phyloP scores from a whole-genome alignment of 345 rosid species.

The Eucalyptus camaldulensis region DNA sequence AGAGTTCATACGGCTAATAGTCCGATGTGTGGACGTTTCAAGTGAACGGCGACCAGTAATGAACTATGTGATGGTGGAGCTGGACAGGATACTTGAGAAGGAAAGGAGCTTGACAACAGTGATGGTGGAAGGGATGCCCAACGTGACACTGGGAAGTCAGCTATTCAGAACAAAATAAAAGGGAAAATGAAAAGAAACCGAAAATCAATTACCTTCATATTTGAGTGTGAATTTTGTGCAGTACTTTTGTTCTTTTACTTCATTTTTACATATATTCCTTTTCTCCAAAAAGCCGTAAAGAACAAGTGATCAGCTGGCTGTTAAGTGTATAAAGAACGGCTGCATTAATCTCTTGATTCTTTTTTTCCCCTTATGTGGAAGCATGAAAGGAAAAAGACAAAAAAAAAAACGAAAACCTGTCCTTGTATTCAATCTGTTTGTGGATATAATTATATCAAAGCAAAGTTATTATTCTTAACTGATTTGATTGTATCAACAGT shows the following conservation, averaged over 20 bases:
- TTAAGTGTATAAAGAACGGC: slow-evolving; percentile 71
- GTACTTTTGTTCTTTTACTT: background rate
- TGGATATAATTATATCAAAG: background rate
- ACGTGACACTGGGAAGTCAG: slow-evolving; percentile 84
- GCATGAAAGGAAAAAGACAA: background rate
- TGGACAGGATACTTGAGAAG: slow-evolving; percentile 63
- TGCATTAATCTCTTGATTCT: slow-evolving; percentile 13
- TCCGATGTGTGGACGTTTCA: slow-evolving; percentile 49
- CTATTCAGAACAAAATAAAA: slow-evolving; percentile 42
- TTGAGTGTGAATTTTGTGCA: slow-evolving; percentile 26
- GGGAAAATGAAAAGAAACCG: background rate
- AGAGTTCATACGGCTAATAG: slow-evolving; percentile 41
- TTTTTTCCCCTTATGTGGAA: slow-evolving; percentile 14
- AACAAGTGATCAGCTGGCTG: slow-evolving; percentile 62
- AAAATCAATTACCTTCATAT: background rate
- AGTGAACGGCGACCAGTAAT: slow-evolving; percentile 77
- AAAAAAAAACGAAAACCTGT: background rate
- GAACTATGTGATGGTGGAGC: slow-evolving; percentile 64
- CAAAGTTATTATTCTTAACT: slow-evolving; percentile 1
- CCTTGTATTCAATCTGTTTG: slow-evolving; percentile 10
- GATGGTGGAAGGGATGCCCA: slow-evolving; percentile 80
- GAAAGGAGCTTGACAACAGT: slow-evolving; percentile 76
- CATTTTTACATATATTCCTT: background rate
- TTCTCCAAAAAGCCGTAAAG: background rate
- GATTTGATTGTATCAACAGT: slow-evolving; percentile 23